These are phyloP conservation scores for Rubus parviflorus DNA, from an alignment of 306 rosid species.

Conservation along the genomic window DNA sequence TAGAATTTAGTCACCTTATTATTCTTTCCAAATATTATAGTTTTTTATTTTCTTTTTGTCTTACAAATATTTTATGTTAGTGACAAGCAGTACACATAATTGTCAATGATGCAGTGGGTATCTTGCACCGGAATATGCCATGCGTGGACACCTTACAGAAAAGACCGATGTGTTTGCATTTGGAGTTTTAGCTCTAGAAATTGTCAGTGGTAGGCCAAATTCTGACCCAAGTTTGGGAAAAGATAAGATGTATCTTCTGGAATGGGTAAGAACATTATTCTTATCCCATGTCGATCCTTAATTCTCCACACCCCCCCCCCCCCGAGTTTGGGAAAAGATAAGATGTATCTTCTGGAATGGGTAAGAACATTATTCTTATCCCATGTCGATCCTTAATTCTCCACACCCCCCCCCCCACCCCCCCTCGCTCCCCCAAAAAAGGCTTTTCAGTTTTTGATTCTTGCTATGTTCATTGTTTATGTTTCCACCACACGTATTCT, in stretches of 20 bases:
- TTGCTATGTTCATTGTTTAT: not conserved
- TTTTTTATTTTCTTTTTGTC: not conserved
- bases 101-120: conserved; percentile 57
- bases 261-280: conserved; percentile 52
- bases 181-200: conserved; percentile 80
- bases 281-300: not conserved
- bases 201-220: conserved; percentile 73
- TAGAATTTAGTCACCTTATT: not conserved
- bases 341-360: conserved; percentile 74
- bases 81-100: conserved; percentile 9
- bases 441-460: not conserved
- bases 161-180: conserved; percentile 84
- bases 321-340: conserved; percentile 54
- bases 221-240: conserved; percentile 55
- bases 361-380: conserved; percentile 33
- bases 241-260: conserved; percentile 64
- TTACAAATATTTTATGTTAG: not conserved
- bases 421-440: no score
- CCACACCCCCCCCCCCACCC: no score
- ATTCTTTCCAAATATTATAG: not conserved
- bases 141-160: conserved; percentile 87
- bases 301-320: no score
- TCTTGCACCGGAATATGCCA: conserved; percentile 86
- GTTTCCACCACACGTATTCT: not conserved
- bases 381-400: not conserved